Conservation (phyloP, 2,329 filamentous ascomycete genomes). For the Penicillium sp. region DNA sequence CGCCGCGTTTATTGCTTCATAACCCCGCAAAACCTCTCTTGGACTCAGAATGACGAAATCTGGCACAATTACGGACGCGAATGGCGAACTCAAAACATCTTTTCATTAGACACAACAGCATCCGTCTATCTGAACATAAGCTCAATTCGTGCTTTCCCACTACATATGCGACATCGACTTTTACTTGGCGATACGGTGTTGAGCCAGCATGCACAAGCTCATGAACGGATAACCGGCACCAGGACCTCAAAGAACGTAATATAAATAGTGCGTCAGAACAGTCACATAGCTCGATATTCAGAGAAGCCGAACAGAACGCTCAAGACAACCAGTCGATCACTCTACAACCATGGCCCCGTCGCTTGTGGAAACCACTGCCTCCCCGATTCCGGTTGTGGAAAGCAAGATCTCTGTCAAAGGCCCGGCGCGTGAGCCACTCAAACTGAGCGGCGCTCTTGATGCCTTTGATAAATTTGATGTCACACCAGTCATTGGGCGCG, state of each 20-base stretch:
- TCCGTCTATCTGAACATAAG: neutral
- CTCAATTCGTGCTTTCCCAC: constrained; percentile 7
- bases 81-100: neutral
- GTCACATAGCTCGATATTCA: neutral
- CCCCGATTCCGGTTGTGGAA: constrained; percentile 21
- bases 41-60: constrained; percentile 12
- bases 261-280: neutral
- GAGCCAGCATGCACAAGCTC: neutral
- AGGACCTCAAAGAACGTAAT: too few relatives aligned
- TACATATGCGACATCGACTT: constrained; percentile 6
- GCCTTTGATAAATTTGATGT: constrained; percentile 51
- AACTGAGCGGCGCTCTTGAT: constrained; percentile 46
- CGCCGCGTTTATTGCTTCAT: constrained; percentile 5
- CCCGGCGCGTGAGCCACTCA: constrained; percentile 35
- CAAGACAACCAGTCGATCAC: neutral
- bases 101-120: neutral
- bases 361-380: constrained; percentile 18
- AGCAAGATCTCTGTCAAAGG: constrained; percentile 17
- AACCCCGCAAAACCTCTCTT: constrained; percentile 2
- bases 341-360: constrained; percentile 24
- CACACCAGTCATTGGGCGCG: constrained; percentile 55
- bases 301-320: neutral
- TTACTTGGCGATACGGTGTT: neutral
- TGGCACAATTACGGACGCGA: constrained; percentile 13
- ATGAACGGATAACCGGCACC: constrained; percentile 7